These are phyloP conservation scores for Rhodotorula sp. DNA, from an alignment of 1,284 basidiomycete species.

Conservation along the genomic window DNA sequence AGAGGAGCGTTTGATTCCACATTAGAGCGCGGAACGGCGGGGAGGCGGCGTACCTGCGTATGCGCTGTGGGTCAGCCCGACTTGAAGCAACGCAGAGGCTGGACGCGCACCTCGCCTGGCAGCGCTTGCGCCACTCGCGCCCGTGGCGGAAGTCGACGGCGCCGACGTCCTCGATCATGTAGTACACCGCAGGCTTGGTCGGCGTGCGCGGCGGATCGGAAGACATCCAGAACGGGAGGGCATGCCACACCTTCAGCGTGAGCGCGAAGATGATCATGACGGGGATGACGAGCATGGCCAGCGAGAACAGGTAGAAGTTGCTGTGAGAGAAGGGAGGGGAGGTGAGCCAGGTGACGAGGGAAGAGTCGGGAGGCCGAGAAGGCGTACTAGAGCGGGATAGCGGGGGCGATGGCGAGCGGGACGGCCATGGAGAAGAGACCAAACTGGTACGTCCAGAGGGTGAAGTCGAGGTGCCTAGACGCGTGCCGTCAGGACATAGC, in stretches of 20 bases:
- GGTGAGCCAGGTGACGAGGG: no score
- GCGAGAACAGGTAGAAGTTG: conserved; percentile 42
- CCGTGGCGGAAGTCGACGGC: conserved; percentile 44
- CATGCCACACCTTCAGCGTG: conserved; percentile 32
- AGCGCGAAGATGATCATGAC: conserved; percentile 37
- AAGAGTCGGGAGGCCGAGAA: neutral
- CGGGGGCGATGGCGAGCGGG: conserved; percentile 41
- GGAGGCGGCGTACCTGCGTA: conserved; percentile 40
- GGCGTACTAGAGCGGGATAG: conserved; percentile 38
- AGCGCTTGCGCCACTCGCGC: conserved; percentile 33
- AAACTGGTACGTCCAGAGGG: conserved; percentile 27
- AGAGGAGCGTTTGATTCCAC: conserved; percentile 37
- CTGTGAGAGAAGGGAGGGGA: neutral
- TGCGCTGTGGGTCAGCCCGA: neutral
- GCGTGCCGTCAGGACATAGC: no score
- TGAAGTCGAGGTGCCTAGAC: conserved; percentile 19
- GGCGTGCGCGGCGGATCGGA: conserved; percentile 38
- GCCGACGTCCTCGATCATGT: conserved; percentile 42
- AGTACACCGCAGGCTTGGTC: conserved; percentile 39
- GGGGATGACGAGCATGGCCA: conserved; percentile 38
- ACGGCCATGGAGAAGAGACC: conserved; percentile 41
- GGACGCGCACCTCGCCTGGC: conserved; percentile 50
- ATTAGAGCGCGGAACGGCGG: conserved; percentile 40
- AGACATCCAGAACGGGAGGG: conserved; percentile 35
- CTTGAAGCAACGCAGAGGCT: no score